Percentiles rank a stretch among this genome's conserved stretches.
phyloP scores from a whole-genome alignment of 371 early-diverging fungal species.

The Lichtheimia hyalospora region DNA sequence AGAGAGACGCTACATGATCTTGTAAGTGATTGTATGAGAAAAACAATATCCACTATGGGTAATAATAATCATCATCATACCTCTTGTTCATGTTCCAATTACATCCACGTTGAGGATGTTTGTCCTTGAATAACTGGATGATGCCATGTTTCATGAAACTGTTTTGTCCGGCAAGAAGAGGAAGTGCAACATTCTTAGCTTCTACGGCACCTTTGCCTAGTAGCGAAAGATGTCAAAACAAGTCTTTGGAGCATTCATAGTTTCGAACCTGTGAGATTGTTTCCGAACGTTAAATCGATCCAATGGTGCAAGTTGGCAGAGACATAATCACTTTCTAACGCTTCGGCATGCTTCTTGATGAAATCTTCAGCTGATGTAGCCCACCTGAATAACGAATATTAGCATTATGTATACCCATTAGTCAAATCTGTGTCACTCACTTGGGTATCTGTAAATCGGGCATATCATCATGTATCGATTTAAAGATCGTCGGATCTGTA shows the following conservation, averaged over 20 bases:
- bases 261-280: constrained; percentile 59
- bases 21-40: no score
- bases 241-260: neutral
- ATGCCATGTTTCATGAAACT: constrained; percentile 77
- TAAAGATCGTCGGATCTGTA: constrained; percentile 58
- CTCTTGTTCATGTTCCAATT: constrained; percentile 38
- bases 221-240: neutral
- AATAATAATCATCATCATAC: neutral
- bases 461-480: constrained; percentile 69
- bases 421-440: constrained; percentile 12
- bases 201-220: constrained; percentile 74
- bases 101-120: constrained; percentile 65
- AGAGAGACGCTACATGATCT: constrained; percentile 6
- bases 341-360: constrained; percentile 63
- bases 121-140: constrained; percentile 71
- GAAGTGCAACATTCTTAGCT: constrained; percentile 71
- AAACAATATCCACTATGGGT: neutral
- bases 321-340: constrained; percentile 82
- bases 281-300: constrained; percentile 87
- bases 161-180: constrained; percentile 62
- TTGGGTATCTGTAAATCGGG: constrained; percentile 65
- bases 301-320: constrained; percentile 74
- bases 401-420: neutral
- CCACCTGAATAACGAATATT: constrained; percentile 39
- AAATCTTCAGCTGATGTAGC: constrained; percentile 69